Evolutionary conservation across 345 rosid species (phyloP).

Genomic region (Salix brachista): DNA sequence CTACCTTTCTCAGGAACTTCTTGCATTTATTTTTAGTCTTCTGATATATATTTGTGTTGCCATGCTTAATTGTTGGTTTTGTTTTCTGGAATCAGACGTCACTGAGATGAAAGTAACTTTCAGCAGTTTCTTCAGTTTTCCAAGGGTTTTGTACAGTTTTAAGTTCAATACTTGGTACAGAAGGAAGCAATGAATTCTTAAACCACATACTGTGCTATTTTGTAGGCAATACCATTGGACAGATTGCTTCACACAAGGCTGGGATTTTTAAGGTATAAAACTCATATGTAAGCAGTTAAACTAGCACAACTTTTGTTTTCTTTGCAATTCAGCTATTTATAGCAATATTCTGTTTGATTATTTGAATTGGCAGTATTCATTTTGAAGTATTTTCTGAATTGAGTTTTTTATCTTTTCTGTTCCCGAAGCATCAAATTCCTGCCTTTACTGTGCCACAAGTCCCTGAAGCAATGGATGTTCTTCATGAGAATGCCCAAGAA

Average conservation of each 20-base stretch:
- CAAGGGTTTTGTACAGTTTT: neutral
- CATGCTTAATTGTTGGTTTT: neutral
- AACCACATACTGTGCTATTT: slow-evolving; percentile 15
- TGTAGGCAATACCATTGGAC: slow-evolving; percentile 65
- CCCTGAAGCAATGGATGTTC: slow-evolving; percentile 80
- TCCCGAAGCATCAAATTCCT: slow-evolving; percentile 79
- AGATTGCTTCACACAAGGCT: slow-evolving; percentile 84
- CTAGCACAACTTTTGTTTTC: slow-evolving; percentile 12
- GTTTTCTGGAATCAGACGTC: neutral
- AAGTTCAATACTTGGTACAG: neutral
- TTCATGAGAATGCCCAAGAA: slow-evolving; percentile 47
- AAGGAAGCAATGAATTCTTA: slow-evolving; percentile 3
- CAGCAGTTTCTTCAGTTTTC: neutral
- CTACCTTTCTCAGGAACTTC: slow-evolving; percentile 1
- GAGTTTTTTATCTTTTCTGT: slow-evolving; percentile 43
- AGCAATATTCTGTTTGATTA: slow-evolving; percentile 19
- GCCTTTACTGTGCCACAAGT: slow-evolving; percentile 76
- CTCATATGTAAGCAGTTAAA: slow-evolving; percentile 12
- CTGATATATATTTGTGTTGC: neutral
- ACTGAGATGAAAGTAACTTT: neutral
- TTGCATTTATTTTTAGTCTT: neutral
- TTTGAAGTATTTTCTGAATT: slow-evolving; percentile 45
- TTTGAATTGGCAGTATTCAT: slow-evolving; percentile 34
- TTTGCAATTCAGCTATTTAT: slow-evolving; percentile 11
- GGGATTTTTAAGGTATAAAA: slow-evolving; percentile 83